These are phyloP conservation scores for Jacaranda copaia DNA, from an alignment of 257 asterid species.

Conservation along the genomic window DNA sequence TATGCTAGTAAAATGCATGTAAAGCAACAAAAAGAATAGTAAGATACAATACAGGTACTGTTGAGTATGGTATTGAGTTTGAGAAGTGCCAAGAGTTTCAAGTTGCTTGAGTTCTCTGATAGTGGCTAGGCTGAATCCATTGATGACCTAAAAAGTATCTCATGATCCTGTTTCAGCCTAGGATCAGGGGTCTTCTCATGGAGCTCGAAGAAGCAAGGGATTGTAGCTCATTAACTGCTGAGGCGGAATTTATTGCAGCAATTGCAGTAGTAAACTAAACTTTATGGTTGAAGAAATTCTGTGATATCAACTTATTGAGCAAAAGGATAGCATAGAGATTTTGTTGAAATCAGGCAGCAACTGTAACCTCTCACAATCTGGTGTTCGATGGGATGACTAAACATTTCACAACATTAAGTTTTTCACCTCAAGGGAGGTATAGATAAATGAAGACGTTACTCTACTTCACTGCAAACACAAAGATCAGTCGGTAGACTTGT, in stretches of 20 bases:
- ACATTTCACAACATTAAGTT: slow-evolving; percentile 1
- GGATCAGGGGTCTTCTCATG: slow-evolving; percentile 6
- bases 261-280: background rate
- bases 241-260: slow-evolving; percentile 6
- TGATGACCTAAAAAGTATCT: slow-evolving; percentile 22
- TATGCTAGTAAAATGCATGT: background rate
- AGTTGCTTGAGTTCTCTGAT: background rate
- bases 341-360: slow-evolving; percentile 18
- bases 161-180: background rate
- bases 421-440: background rate
- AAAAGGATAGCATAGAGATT: background rate
- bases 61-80: slow-evolving; percentile 13
- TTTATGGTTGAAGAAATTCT: background rate
- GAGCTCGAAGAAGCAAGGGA: slow-evolving; percentile 25
- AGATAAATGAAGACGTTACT: background rate
- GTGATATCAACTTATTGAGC: background rate
- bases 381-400: slow-evolving; percentile 24
- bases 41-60: background rate
- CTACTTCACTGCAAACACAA: background rate
- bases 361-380: background rate
- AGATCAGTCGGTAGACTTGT: background rate
- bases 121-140: slow-evolving; percentile 2
- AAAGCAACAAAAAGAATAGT: background rate
- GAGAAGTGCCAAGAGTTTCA: background rate
- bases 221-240: slow-evolving; percentile 14